A percentile compares a stretch with the other conserved stretches of the same genome.
phyloP scores from a whole-genome alignment of 306 rosid genomes.

The Begonia masoniana region DNA sequence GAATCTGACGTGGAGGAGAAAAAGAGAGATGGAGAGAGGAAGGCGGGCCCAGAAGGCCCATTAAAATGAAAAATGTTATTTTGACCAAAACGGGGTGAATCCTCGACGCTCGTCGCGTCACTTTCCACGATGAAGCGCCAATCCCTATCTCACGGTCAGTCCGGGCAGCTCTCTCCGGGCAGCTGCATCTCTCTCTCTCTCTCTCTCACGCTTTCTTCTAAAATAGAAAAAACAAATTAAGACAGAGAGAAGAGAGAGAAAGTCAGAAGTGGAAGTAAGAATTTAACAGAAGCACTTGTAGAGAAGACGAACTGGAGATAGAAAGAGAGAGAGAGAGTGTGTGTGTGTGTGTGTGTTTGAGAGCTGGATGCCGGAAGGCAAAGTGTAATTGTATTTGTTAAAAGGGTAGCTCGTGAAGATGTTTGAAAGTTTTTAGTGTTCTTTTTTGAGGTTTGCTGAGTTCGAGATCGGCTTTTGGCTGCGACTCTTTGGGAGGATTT shows the following conservation, averaged over 20 bases:
- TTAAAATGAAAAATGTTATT: not conserved
- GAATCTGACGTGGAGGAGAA: not conserved
- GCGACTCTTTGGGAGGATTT: conserved; percentile 18
- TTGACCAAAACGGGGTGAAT: conserved; percentile 9
- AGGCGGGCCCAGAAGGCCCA: not conserved
- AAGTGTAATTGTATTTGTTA: conserved; percentile 4
- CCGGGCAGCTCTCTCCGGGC: conserved; percentile 85
- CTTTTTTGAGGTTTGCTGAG: conserved; percentile 10
- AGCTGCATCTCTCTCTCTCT: conserved; percentile 4
- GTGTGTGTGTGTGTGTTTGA: too few relatives aligned
- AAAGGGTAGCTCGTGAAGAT: conserved; percentile 12
- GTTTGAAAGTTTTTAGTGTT: conserved; percentile 23
- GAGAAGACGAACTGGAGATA: too few relatives aligned
- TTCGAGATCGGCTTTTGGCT: conserved; percentile 41
- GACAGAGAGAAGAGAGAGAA: not conserved
- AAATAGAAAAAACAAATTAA: not conserved
- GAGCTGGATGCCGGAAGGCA: conserved; percentile 4
- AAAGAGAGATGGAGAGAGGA: too few relatives aligned
- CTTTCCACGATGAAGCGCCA: conserved; percentile 77
- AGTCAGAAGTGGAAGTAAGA: not conserved
- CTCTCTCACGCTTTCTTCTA: conserved; percentile 1
- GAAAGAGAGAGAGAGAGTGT: too few relatives aligned
- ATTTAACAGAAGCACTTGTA: too few relatives aligned
- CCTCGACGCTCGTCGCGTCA: conserved; percentile 44
- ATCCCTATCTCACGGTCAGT: conserved; percentile 78